Evolutionary conservation across 176 grass and related monocot genomes (phyloP).

Genomic region (Eleusine indica): DNA sequence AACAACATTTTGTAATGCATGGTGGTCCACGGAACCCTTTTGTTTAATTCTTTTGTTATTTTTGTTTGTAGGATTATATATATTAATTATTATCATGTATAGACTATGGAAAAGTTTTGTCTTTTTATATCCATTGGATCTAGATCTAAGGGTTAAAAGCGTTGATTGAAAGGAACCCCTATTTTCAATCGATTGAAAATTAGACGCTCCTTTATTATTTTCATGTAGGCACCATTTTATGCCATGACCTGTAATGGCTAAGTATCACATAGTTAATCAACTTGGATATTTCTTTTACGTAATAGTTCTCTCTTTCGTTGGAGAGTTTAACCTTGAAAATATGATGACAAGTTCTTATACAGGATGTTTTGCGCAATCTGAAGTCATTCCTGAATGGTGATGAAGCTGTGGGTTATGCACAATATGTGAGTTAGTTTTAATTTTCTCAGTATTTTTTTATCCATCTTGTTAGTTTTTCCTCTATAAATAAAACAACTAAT

Average conservation of each 20-base stretch:
- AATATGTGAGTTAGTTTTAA: constrained; percentile 68
- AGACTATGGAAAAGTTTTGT: too few relatives aligned
- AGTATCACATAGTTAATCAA: neutral
- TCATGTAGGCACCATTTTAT: neutral
- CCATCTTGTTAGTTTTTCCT: constrained; percentile 15
- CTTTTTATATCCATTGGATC: too few relatives aligned
- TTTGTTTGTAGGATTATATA: too few relatives aligned
- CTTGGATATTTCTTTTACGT: constrained; percentile 17
- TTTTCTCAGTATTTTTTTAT: neutral
- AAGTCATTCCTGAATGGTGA: constrained; percentile 75
- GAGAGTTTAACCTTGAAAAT: constrained; percentile 24
- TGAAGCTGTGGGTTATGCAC: constrained; percentile 72
- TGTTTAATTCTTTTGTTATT: too few relatives aligned
- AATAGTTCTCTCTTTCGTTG: constrained; percentile 18
- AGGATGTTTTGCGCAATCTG: constrained; percentile 83
- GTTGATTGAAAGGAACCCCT: too few relatives aligned
- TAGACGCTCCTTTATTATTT: neutral
- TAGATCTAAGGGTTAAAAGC: too few relatives aligned
- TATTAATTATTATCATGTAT: too few relatives aligned
- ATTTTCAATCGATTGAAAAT: too few relatives aligned
- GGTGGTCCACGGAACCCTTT: too few relatives aligned
- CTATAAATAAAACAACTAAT: neutral
- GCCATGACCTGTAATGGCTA: constrained; percentile 13
- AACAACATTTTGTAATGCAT: too few relatives aligned
- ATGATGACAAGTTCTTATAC: constrained; percentile 37